Percentiles rank a stretch among this genome's conserved stretches.
Conservation (phyloP, 805 yeast genomes). For the Priceomyces castillae region DNA sequence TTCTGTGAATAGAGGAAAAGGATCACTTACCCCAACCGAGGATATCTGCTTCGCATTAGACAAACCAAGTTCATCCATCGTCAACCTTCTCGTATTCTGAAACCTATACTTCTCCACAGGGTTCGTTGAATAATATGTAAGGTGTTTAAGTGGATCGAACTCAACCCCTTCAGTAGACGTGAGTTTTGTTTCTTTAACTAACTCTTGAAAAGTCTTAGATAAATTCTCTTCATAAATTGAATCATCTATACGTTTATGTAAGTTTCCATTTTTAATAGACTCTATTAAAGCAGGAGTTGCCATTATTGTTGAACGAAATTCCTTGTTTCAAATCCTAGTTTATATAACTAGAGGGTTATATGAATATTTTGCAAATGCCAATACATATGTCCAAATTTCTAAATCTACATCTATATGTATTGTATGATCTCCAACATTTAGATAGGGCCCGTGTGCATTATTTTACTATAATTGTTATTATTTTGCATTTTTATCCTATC, state of each 20-base stretch:
- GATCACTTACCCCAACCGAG: slow-evolving; percentile 55
- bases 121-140: slow-evolving; percentile 25
- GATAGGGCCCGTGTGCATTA: too few relatives aligned
- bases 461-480: too few relatives aligned
- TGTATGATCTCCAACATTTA: too few relatives aligned
- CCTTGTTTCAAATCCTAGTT: background rate
- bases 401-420: background rate
- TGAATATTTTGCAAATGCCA: too few relatives aligned
- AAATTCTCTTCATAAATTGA: slow-evolving; percentile 31
- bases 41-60: slow-evolving; percentile 47
- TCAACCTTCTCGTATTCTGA: slow-evolving; percentile 28
- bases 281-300: slow-evolving; percentile 30
- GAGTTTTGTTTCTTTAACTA: background rate
- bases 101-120: slow-evolving; percentile 13
- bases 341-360: background rate
- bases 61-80: slow-evolving; percentile 51
- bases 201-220: slow-evolving; percentile 24
- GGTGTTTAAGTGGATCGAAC: slow-evolving; percentile 35
- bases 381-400: background rate
- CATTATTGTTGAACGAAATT: slow-evolving; percentile 11
- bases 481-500: too few relatives aligned
- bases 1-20: slow-evolving; percentile 59
- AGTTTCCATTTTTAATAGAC: slow-evolving; percentile 35
- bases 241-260: slow-evolving; percentile 32
- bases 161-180: slow-evolving; percentile 6